Conservation (phyloP, 2,329 filamentous ascomycete genomes). For the Aspergillus sp. region DNA sequence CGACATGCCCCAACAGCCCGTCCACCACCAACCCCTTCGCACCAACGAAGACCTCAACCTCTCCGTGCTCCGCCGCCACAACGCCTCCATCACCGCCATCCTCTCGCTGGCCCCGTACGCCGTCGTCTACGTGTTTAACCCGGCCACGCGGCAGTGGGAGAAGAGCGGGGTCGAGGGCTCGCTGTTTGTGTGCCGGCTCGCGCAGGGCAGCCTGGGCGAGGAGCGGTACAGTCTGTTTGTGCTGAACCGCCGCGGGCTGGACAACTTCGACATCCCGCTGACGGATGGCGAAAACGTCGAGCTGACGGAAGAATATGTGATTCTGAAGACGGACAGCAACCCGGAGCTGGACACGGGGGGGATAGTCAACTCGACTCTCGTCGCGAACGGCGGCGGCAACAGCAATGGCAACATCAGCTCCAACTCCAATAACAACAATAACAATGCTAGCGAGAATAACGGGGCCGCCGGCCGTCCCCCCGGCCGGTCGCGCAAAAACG, state of each 20-base stretch:
- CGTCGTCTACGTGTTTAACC: slow-evolving; percentile 72
- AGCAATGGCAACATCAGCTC: too few species aligned
- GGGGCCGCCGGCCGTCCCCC: too few species aligned
- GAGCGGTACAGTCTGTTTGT: slow-evolving; percentile 54
- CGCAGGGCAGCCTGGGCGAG: slow-evolving; percentile 35
- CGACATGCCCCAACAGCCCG: slow-evolving; percentile 19
- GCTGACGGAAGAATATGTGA: slow-evolving; percentile 53
- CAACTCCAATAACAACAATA: slow-evolving; percentile 4
- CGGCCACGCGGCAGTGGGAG: slow-evolving; percentile 62
- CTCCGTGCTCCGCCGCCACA: slow-evolving; percentile 70
- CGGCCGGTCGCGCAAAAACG: slow-evolving; percentile 8
- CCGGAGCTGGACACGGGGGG: slow-evolving; percentile 6
- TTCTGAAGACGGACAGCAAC: slow-evolving; percentile 41
- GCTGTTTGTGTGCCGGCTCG: slow-evolving; percentile 70
- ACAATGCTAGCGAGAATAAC: slow-evolving; percentile 12
- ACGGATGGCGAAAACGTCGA: slow-evolving; percentile 51
- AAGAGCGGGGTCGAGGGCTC: slow-evolving; percentile 79
- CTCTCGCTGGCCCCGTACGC: slow-evolving; percentile 75
- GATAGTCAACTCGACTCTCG: neutral
- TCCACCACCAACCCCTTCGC: slow-evolving; percentile 42
- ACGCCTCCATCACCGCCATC: slow-evolving; percentile 63
- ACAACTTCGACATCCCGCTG: slow-evolving; percentile 62
- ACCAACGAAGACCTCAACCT: slow-evolving; percentile 83
- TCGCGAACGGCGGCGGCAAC: slow-evolving; percentile 9
- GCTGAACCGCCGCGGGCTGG: slow-evolving; percentile 60